Percentiles rank a stretch among this genome's conserved stretches.
Conservation (phyloP, 2,329 filamentous ascomycete species). For the Microdochium trichocladiopsis region DNA sequence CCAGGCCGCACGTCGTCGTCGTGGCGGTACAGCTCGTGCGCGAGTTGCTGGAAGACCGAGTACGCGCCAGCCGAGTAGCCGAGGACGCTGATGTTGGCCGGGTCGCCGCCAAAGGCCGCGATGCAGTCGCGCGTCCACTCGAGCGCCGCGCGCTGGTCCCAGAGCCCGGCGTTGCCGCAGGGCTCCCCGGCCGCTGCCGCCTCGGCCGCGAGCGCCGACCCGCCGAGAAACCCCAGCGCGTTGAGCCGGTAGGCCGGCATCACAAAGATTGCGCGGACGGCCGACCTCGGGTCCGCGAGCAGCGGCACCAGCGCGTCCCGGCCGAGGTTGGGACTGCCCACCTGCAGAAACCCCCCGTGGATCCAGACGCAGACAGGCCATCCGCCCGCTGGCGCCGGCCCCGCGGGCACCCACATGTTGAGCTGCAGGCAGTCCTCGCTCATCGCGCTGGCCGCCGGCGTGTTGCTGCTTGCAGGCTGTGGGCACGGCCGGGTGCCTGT, state of each 20-base stretch:
- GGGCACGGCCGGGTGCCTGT: conserved; percentile 34
- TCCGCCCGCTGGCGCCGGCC: conserved; percentile 32
- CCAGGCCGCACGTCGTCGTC: conserved; percentile 35
- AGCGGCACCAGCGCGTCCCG: conserved; percentile 29
- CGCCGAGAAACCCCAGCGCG: conserved; percentile 47
- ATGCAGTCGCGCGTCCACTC: conserved; percentile 48
- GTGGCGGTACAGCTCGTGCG: conserved; percentile 48
- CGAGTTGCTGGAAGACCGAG: conserved; percentile 48
- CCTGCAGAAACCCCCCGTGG: conserved; percentile 51
- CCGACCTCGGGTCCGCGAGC: conserved; percentile 33
- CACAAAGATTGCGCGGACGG: conserved; percentile 41
- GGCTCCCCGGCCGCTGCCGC: conserved; percentile 18
- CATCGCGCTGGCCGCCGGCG: conserved; percentile 18
- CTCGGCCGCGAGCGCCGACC: conserved; percentile 35
- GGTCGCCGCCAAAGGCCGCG: too few relatives aligned
- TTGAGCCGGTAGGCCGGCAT: conserved; percentile 50
- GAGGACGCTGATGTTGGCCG: conserved; percentile 45
- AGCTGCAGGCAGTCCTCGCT: conserved; percentile 48
- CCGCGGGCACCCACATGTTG: conserved; percentile 47
- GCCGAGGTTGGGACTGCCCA: conserved; percentile 40
- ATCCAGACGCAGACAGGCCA: conserved; percentile 54
- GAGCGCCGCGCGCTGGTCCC: conserved; percentile 47
- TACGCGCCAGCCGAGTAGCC: conserved; percentile 51
- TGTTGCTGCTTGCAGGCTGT: conserved; percentile 28
- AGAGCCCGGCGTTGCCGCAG: conserved; percentile 45